A percentile compares a stretch with the other conserved stretches of the same genome.
Conservation (phyloP, 2,329 filamentous ascomycete genomes). For the Niveomyces coronatus region DNA sequence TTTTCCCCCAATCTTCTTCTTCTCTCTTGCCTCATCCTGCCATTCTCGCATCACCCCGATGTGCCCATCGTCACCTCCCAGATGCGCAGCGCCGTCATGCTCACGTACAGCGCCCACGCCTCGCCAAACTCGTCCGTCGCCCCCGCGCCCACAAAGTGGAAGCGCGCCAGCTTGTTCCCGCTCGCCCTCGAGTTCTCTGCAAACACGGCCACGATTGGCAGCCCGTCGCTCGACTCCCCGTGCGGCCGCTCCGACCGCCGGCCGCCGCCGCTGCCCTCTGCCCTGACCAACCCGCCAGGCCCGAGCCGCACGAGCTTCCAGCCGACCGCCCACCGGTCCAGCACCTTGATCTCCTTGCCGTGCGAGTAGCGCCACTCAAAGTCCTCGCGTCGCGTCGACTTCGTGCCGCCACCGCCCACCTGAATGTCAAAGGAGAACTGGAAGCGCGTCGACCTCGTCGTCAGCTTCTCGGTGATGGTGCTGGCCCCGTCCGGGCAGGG, state of each 20-base stretch:
- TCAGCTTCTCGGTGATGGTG: slow-evolving; percentile 1
- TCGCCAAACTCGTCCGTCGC: slow-evolving; percentile 28
- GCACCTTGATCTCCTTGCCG: slow-evolving; percentile 8
- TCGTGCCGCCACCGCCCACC: slow-evolving; percentile 2
- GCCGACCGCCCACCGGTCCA: slow-evolving; percentile 15
- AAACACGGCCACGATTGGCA: slow-evolving; percentile 32
- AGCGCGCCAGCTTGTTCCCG: slow-evolving; percentile 21
- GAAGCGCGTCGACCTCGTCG: not conserved
- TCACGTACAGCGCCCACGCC: slow-evolving; percentile 32
- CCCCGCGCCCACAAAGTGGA: slow-evolving; percentile 30
- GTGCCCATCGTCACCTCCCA: slow-evolving; percentile 8
- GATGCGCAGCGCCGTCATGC: slow-evolving; percentile 13
- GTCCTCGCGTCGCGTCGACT: not conserved
- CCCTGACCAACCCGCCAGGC: not conserved
- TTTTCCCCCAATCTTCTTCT: too few species aligned
- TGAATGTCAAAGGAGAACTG: slow-evolving; percentile 7
- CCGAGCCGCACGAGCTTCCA: slow-evolving; percentile 25
- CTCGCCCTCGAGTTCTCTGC: slow-evolving; percentile 11
- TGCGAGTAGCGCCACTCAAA: slow-evolving; percentile 11
- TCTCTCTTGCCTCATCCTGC: too few species aligned
- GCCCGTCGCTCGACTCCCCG: slow-evolving; percentile 22
- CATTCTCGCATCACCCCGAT: too few species aligned
- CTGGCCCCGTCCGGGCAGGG: not conserved
- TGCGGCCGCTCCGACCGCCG: not conserved
- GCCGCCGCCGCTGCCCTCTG: not conserved